These are phyloP conservation scores for Aspergillus luchuensis DNA, from an alignment of 2,329 filamentous ascomycete species.

Conservation along the genomic window DNA sequence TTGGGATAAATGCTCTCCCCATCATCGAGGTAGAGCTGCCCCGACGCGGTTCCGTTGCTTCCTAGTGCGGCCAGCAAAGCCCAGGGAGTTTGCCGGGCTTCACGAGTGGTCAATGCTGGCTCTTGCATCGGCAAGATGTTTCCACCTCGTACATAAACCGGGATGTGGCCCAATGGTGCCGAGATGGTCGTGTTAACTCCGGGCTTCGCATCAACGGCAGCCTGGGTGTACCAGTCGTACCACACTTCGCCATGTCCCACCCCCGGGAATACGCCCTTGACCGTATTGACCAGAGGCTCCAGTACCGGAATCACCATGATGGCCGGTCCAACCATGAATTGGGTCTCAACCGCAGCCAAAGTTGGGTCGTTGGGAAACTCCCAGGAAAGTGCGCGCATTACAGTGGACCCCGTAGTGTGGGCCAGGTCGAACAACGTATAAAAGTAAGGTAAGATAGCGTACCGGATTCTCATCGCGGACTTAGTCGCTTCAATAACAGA, in stretches of 20 bases:
- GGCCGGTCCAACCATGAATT: constrained; percentile 70
- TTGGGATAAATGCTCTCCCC: constrained; percentile 66
- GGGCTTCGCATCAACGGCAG: constrained; percentile 53
- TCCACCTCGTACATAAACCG: constrained; percentile 70
- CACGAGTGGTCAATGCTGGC: constrained; percentile 66
- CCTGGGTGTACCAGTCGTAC: constrained; percentile 80
- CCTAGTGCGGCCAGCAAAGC: constrained; percentile 65
- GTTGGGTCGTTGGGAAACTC: constrained; percentile 72
- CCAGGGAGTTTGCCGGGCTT: constrained; percentile 66
- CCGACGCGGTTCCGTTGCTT: constrained; percentile 57
- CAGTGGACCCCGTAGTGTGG: constrained; percentile 66
- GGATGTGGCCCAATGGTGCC: constrained; percentile 68
- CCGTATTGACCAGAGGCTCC: constrained; percentile 59
- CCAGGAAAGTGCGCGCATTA: constrained; percentile 73
- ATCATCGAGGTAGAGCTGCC: constrained; percentile 72
- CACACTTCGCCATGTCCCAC: constrained; percentile 62
- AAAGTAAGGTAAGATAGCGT: constrained; percentile 71
- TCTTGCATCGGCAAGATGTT: constrained; percentile 68
- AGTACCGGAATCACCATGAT: constrained; percentile 70
- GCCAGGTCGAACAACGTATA: constrained; percentile 73
- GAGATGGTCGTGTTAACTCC: constrained; percentile 62
- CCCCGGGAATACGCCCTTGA: constrained; percentile 71
- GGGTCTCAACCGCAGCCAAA: constrained; percentile 66
- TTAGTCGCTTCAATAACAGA: constrained; percentile 66
- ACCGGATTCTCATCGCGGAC: constrained; percentile 69